Evolutionary conservation across 2,329 filamentous ascomycete genomes (phyloP).

Genomic region (Aspergillus felis): DNA sequence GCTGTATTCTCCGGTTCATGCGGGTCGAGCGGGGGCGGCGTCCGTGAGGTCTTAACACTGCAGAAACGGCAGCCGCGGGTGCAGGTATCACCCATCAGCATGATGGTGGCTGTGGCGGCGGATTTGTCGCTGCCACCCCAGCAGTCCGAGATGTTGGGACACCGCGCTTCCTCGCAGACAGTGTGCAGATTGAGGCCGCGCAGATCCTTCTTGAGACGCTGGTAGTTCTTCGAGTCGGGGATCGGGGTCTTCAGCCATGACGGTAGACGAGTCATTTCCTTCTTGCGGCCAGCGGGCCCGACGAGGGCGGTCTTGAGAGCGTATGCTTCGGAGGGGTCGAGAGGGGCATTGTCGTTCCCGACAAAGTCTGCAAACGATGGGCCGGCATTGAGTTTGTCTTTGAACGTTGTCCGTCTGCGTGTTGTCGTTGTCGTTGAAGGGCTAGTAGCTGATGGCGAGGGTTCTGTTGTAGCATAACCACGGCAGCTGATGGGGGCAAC

Average conservation of each 20-base stretch:
- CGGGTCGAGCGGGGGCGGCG: slow-evolving; percentile 76
- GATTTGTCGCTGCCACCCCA: slow-evolving; percentile 90
- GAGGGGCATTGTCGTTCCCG: slow-evolving; percentile 36
- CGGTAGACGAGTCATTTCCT: slow-evolving; percentile 70
- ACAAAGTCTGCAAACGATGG: slow-evolving; percentile 64
- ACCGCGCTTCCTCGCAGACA: slow-evolving; percentile 95
- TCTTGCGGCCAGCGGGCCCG: slow-evolving; percentile 59
- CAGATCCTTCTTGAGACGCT: slow-evolving; percentile 91
- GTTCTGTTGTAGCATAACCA: slow-evolving; percentile 38
- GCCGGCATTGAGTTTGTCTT: slow-evolving; percentile 60
- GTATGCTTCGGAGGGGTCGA: slow-evolving; percentile 51
- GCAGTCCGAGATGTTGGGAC: slow-evolving; percentile 96
- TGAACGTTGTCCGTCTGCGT: slow-evolving; percentile 56
- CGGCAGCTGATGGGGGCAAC: slow-evolving; percentile 21
- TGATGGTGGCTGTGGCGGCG: slow-evolving; percentile 93
- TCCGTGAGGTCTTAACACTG: slow-evolving; percentile 83
- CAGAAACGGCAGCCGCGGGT: slow-evolving; percentile 96
- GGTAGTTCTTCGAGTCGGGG: slow-evolving; percentile 79
- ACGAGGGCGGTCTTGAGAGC: slow-evolving; percentile 60
- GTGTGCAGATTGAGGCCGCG: slow-evolving; percentile 87
- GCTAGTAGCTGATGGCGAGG: slow-evolving; percentile 29
- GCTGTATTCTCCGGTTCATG: slow-evolving; percentile 97
- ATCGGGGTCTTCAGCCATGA: slow-evolving; percentile 97
- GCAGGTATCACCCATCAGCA: slow-evolving; percentile 99
- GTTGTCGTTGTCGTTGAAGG: slow-evolving; percentile 45